Base-by-base conservation (phyloP, 2,329 filamentous ascomycete species). In the Diaporthe sp. region DNA sequence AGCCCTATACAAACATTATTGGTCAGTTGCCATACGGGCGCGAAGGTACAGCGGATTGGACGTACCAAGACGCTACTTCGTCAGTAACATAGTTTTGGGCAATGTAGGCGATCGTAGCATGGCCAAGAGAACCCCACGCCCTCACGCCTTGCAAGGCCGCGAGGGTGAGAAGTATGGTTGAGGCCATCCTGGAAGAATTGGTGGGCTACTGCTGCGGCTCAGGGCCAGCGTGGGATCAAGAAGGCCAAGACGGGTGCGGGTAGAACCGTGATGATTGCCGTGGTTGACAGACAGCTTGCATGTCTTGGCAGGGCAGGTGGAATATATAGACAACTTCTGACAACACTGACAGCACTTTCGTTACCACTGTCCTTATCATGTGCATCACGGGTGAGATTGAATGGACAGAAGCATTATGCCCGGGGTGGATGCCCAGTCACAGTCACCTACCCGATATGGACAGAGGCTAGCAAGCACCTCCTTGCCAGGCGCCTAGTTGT, bases 71-170 rank as follows among this genome's bases (percentile, higher is more conserved):
- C 15, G 81, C 79, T 8, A 84, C 85, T n/a, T 79, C 77, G 0
- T 82, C 77, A 13, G 80, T 75, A 19, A 86, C 80, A 60, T 84
- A 84, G 72, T 84, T 83, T 25, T 80, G 79, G 3, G 85, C 84
- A 8, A 86, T 79, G 70, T 84, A 84, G 17, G 85, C 85, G 25
- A 85, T 82, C 1, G 85, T 85, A 51, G 83, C 81, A 75, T 86
- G 85, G 15, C 85, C 85, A 9, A 85, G 79, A 12, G 74, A 17
- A 6, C 77, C 77, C 77, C 77, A 78, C 5, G 76, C 76, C 7
- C 57, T 62, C 31, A 68, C 77, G 34, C 76, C 72, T 31, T 73
- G 72, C 53, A 77, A 22, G 13, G 70, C 61, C 25, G 72, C 71
- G 19, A 75, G 42, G n/a, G 68, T 76, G 4, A 78, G 22, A 17